Conservation (phyloP, 2,329 filamentous ascomycete species). For the Intubia oerlemansii region DNA sequence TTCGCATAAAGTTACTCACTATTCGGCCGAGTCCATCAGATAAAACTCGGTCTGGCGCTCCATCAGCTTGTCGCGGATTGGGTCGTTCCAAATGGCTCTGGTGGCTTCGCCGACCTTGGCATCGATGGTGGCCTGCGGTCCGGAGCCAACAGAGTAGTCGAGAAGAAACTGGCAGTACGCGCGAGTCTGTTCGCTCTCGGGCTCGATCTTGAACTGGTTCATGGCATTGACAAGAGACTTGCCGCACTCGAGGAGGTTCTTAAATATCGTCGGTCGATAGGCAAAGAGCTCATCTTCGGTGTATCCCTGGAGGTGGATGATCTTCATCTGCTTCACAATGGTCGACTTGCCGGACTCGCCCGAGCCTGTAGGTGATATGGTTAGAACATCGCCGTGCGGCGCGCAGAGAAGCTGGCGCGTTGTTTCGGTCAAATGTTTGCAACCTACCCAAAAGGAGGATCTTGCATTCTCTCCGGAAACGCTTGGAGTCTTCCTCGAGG, state of each 20-base stretch:
- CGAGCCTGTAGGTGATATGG: slow-evolving; percentile 39
- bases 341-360: slow-evolving; percentile 98
- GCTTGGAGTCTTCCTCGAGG: slow-evolving; percentile 84
- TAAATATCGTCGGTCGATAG: slow-evolving; percentile 92
- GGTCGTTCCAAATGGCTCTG: slow-evolving; percentile 75
- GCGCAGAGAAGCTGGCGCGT: neutral
- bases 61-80: slow-evolving; percentile 61
- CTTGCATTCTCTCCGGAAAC: slow-evolving; percentile 94
- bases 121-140: slow-evolving; percentile 71
- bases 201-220: slow-evolving; percentile 74
- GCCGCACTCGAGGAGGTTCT: slow-evolving; percentile 92
- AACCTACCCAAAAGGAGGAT: slow-evolving; percentile 74
- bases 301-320: slow-evolving; percentile 97
- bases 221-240: slow-evolving; percentile 84
- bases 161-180: slow-evolving; percentile 61
- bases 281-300: slow-evolving; percentile 81
- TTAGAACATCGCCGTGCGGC: too few species aligned
- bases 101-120: slow-evolving; percentile 64
- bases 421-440: too few species aligned
- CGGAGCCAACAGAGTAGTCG: slow-evolving; percentile 76
- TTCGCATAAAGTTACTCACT: slow-evolving; percentile 61
- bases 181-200: slow-evolving; percentile 47
- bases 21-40: slow-evolving; percentile 96
- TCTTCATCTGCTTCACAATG: slow-evolving; percentile 99
- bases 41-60: slow-evolving; percentile 88